phyloP scores from a whole-genome alignment of 805 yeast genomes.

The Kockiozyma suomiensis region DNA sequence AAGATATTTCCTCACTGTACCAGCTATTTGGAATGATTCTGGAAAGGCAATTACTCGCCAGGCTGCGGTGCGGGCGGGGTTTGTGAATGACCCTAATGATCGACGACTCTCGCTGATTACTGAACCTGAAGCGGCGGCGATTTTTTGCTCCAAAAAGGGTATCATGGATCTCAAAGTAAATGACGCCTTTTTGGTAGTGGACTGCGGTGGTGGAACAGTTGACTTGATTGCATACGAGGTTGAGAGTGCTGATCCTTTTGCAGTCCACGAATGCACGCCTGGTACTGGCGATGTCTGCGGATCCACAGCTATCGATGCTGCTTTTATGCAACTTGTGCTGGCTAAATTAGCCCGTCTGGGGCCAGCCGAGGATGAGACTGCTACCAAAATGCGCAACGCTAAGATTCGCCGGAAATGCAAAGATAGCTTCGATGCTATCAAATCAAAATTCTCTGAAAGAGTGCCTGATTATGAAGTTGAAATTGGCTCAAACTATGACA shows the following conservation, averaged over 20 bases:
- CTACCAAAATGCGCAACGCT: not conserved
- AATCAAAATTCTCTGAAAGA: constrained; percentile 8
- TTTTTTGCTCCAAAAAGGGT: constrained; percentile 25
- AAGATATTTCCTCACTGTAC: constrained; percentile 29
- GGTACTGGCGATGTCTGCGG: constrained; percentile 32
- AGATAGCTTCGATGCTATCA: constrained; percentile 16
- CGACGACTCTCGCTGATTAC: constrained; percentile 22
- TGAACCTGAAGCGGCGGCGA: constrained; percentile 34
- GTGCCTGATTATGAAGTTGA: constrained; percentile 13
- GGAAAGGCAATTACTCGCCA: constrained; percentile 25
- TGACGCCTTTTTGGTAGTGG: constrained; percentile 27
- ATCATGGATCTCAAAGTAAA: constrained; percentile 4
- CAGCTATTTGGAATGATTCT: constrained; percentile 33
- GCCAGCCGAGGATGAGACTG: not conserved
- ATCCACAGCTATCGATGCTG: constrained; percentile 13
- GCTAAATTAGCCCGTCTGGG: not conserved
- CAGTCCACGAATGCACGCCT: constrained; percentile 27
- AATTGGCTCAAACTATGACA: constrained; percentile 12
- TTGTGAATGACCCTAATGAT: constrained; percentile 17
- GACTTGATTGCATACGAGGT: constrained; percentile 33
- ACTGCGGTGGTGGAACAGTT: constrained; percentile 34
- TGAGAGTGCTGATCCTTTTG: constrained; percentile 26
- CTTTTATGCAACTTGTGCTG: constrained; percentile 1
- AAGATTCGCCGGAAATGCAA: constrained; percentile 17
- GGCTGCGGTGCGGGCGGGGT: constrained; percentile 32